Base-by-base conservation (phyloP, 2,329 filamentous ascomycete genomes). In the Fusarium tricinctum region DNA sequence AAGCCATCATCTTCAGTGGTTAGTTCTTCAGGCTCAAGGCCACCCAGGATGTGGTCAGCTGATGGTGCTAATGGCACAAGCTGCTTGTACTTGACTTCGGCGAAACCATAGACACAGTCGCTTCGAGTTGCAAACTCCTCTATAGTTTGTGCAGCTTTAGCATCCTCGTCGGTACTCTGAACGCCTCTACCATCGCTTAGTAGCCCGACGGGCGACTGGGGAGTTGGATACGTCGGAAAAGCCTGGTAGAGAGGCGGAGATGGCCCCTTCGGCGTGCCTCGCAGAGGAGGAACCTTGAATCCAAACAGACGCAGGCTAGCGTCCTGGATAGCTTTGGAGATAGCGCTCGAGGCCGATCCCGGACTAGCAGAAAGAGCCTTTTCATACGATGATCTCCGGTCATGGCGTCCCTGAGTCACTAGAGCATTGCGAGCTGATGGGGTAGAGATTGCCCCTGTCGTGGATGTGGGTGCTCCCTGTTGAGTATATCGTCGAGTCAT, bases 61-160 rank as follows among this genome's bases (percentile, higher is more conserved):
- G 92, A 95, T 2, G 95, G 96, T 2, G 93, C 89, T 44, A 96
- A 82, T 5, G 96, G 96, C 49, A 97, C 88, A n/a, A 99, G 86
- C 79, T 99, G 96, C 79, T 97, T 96, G 80, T 97, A 97, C 80
- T 99, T 99, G 76, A 99, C 95, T 80, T 99, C 95, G 8, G 96
- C 96, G 79, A 99, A 98, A 5, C 95, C 94, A 77, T 94, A 99
- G 4, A 99, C 94, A 45, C 97, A 96, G 78, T 99, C 94, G 76
- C 94, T 97, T 39, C 94, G 87, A 32, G 94, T 96, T 3, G 96
- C 96, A 68, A 93, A 91, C 73, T 98, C 94, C 78, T 99, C 95
- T 58, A 98, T 94, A 44, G 88, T 86, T 74, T 94, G 91, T 4
- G 95, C 89, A 40, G 92, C 89, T 68, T 88, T 88, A 17, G 86